These are phyloP conservation scores for Mycena olivaceomarginata DNA, from an alignment of 768 basidiomycete genomes.

Conservation along the genomic window DNA sequence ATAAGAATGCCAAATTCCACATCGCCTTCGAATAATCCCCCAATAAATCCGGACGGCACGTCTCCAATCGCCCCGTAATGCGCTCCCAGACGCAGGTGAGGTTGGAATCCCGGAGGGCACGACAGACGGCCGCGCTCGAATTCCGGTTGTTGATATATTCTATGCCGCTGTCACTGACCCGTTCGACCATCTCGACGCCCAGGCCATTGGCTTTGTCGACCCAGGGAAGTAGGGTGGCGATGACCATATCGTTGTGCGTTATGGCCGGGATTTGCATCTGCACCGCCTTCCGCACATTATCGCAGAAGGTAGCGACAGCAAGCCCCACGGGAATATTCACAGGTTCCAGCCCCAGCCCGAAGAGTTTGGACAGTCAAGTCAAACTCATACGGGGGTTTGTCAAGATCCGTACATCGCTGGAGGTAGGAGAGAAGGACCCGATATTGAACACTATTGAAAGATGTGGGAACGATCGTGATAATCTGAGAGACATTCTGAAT, in stretches of 20 bases:
- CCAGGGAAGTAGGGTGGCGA: slow-evolving; percentile 41
- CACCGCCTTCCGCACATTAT: slow-evolving; percentile 36
- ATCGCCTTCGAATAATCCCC: slow-evolving; percentile 37
- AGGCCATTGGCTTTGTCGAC: slow-evolving; percentile 18
- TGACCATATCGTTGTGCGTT: slow-evolving; percentile 39
- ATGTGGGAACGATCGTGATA: slow-evolving; percentile 16
- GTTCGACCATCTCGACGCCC: slow-evolving; percentile 17
- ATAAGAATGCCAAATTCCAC: slow-evolving; percentile 37
- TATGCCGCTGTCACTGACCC: slow-evolving; percentile 32
- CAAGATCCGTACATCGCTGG: slow-evolving; percentile 29
- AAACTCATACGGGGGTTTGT: slow-evolving; percentile 38
- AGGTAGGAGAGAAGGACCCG: slow-evolving; percentile 38
- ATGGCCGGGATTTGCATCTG: neutral
- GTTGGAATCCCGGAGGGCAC: slow-evolving; percentile 39
- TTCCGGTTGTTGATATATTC: slow-evolving; percentile 41
- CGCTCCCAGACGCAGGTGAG: slow-evolving; percentile 38
- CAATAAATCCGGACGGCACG: slow-evolving; percentile 27
- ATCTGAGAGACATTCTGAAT: slow-evolving; percentile 28
- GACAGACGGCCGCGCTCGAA: slow-evolving; percentile 35
- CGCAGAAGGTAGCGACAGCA: slow-evolving; percentile 22
- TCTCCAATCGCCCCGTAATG: slow-evolving; percentile 28
- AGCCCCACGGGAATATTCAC: slow-evolving; percentile 31
- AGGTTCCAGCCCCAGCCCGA: slow-evolving; percentile 3
- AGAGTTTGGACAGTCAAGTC: slow-evolving; percentile 36
- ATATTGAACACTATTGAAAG: slow-evolving; percentile 39